Evolutionary conservation across 352 stramenopile species (phyloP), one percentile per base, ranked within the genome.

Genomic region (Pythium dissotocum): DNA sequence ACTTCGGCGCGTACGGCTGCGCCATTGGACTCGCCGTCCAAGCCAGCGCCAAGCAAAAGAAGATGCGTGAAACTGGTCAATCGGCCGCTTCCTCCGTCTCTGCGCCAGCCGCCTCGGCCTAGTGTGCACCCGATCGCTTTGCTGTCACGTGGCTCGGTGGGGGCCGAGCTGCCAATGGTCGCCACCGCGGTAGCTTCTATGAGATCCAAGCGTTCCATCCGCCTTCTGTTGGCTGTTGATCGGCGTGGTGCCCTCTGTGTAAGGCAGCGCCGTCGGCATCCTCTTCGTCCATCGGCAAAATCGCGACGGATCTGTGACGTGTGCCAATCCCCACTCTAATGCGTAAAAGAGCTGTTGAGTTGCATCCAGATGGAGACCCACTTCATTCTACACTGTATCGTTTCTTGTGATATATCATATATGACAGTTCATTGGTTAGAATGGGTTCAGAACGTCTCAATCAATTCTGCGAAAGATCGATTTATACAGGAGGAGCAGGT

Each of bases 1-100:
- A 69, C 49, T 73, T 61, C 18, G 67, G 67, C 6, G 67, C 67
- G 28, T 73, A 73, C 48, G 67, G 67, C 26, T 73, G 67, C 46
- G 67, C 67, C 0, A 46, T 69, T 14, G 44, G 59, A 3, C 38
- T 64, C 35, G 60, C 55, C 9, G 48, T 69, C 26, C 55, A 64
- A 26, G 67, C 67, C 10, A 61, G 42, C 21, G 60, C 53, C 53
- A 73, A 73, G 61, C 65, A 72, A 36, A n/a, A 63, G 14, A 16
- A 67, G 24, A 6, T 48, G 4, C 58, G 65, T 30, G 35, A 60
- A 61, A 6, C 28, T 38, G 14, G 55, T 49, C 10, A 36, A 42
- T 6, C 40, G 9, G n/a, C 42, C 14, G 42, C 42, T 26, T 26
- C 42, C 42, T 16, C 42, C n/a, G 42, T 51, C 42, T 51, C 42